Evolutionary conservation across 73 alveolate genomes (phyloP), one percentile per base, ranked within the genome.

Genomic region (Paramecium primaurelia): DNA sequence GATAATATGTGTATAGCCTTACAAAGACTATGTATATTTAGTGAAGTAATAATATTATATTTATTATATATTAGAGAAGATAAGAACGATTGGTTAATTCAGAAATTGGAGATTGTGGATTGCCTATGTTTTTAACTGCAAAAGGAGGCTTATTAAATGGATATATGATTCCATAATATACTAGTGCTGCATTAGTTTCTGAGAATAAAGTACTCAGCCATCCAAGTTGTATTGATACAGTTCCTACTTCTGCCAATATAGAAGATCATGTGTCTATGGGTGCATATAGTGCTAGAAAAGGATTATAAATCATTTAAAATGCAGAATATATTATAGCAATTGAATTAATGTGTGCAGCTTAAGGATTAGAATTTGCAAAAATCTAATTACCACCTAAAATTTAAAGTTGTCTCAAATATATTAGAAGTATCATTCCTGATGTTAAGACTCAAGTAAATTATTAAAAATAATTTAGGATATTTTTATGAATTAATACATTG

Each of bases 211-310:
- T 85, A 25, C 95, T 94, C 12, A 71, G 94, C 38, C 93, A 94
- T 68, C 97, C 97, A 1, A 64, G 95, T 25, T 94, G 96, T 45
- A 93, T 94, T 2, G 97, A 94, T 58, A 58, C 97, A 26, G 94
- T 92, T 86, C 93, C 95, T 9, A 94, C 96, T 6, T 94, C 95
- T n/a, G 97, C 97, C 1, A 95, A 93, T 12, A 93, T 92, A 58
- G 97, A 94, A 86, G 97, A 94, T 73, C 97, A 94, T 59, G 97
- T 94, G 8, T 94, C 97, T 3, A 94, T 94, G 97, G 97, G 96
- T 30, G 97, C 95, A 0, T 94, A 77, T 86, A 93, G 95, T 37
- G 96, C 97, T 28, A 94, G 97, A 86, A 94, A 94, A 58, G 96
- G 93, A 8, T n/a, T 83, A 18, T 54, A 80, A 34, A 47, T 94